Evolutionary conservation across 345 rosid genomes (phyloP), one percentile per base, ranked within the genome.

Genomic region (Arabis alpina): DNA sequence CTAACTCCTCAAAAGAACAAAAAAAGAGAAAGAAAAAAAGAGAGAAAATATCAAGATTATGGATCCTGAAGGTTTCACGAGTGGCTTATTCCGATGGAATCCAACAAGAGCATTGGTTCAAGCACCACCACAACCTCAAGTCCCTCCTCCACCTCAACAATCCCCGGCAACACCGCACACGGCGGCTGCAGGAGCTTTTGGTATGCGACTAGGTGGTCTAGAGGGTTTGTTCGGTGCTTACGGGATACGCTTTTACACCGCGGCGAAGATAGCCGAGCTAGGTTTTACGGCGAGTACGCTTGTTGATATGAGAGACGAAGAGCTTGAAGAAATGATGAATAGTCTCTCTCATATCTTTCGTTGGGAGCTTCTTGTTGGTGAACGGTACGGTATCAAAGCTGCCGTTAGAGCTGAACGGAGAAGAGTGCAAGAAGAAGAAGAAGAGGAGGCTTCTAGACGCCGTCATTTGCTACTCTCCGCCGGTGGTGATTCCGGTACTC

Each of bases 251-350:
- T 88, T 86, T 71, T 84, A 81, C 80, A 94, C 99, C 36, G 90
- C 93, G 11, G 87, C 93, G 16, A 94, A 86, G 79, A 91, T 94
- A 64, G 93, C 97, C 0, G 99, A 94, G 83, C 76, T 94, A 41
- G 99, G 99, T 34, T 94, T 94, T 74, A 94, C 99, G 9, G 96
- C 83, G 37, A 94, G 82, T 69, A 94, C 99, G n/a, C 89, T 94
- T 2, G 61, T 94, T 63, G 86, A 85, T 61, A 94, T 94, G 99
- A 89, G 66, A 63, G 99, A 94, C 24, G 99, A 89, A 71, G 99
- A 94, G 86, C 83, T 94, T 3, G 99, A 94, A 4, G 99, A 94
- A 67, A 94, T 94, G 99, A 94, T 94, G 96, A 91, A 88, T 80
- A 91, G 93, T 63, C 77, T 94, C 48, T 80, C 85, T 48, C 99